These are phyloP conservation scores for Aspergillus tubingensis DNA, from an alignment of 2,329 filamentous ascomycete species.

Conservation along the genomic window DNA sequence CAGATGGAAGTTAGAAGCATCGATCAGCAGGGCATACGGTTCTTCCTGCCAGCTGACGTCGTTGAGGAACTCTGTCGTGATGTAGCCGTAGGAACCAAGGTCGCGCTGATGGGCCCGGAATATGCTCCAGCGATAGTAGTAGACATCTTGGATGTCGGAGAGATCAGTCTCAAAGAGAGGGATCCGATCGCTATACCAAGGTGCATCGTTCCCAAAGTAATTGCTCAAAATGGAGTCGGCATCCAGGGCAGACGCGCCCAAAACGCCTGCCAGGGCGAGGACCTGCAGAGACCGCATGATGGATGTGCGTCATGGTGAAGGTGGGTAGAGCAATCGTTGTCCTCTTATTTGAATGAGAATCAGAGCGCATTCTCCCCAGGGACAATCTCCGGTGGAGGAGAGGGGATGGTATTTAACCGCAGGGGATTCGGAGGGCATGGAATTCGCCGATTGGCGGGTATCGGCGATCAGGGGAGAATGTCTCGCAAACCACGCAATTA, in stretches of 20 bases:
- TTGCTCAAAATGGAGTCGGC: slow-evolving; percentile 2
- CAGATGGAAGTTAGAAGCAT: slow-evolving; percentile 49
- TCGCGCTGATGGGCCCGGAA: slow-evolving; percentile 50
- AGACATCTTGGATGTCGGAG: slow-evolving; percentile 37
- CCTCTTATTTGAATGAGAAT: no score
- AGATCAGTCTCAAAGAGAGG: slow-evolving; percentile 20
- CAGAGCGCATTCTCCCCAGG: no score
- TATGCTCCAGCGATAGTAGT: slow-evolving; percentile 51
- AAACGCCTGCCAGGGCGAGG: neutral
- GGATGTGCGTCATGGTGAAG: no score
- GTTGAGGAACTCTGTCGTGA: slow-evolving; percentile 50
- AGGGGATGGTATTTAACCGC: neutral
- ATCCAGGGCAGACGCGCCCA: slow-evolving; percentile 2
- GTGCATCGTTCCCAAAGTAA: slow-evolving; percentile 22
- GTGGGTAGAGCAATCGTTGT: no score
- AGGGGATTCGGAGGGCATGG: neutral
- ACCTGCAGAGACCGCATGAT: neutral
- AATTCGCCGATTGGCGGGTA: neutral
- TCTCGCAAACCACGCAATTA: neutral
- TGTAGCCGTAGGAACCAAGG: slow-evolving; percentile 44
- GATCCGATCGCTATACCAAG: slow-evolving; percentile 23
- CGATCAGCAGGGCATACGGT: slow-evolving; percentile 48
- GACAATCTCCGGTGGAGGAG: neutral
- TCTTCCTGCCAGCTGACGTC: slow-evolving; percentile 45
- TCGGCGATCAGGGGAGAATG: neutral